Evolutionary conservation across 2,329 filamentous ascomycete species (phyloP), one percentile per base, ranked within the genome.

Genomic region (Aspergillus sp.): DNA sequence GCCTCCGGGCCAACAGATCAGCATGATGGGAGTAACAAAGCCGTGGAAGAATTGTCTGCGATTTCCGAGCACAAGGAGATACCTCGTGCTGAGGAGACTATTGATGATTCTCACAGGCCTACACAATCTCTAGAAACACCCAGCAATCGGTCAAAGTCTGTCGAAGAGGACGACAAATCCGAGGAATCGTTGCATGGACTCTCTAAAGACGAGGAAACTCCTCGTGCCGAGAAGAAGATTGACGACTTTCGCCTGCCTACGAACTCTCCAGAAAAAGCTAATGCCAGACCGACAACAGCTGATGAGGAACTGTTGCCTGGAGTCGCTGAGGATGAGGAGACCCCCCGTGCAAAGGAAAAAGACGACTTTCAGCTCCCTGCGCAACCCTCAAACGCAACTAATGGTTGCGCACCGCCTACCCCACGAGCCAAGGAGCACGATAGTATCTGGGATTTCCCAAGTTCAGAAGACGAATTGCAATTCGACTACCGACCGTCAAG

Each of bases 381-480:
- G 25, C 47, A 54, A 27, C n/a, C 23, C 8, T 57, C 58, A 11
- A 53, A 41, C 32, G n/a, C 62, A 32, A 42, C 58, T 15, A 50
- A 58, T 42, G 41, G 41, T 21, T 56, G 30, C 48, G 21, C 49
- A 11, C 61, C 62, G 5, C 64, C 61, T 7, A 67, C 66, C 13
- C 67, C 64, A 8, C 54, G 47, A 4, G 27, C 59, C 8, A 62
- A 63, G 10, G 49, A 59, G n/a, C 56, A 63, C n/a, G 58, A 60
- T 15, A 61, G 56, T 47, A 69, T 70, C 54, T 73, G 69, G 63
- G 68, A 71, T 54, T 60, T 73, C 23, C 68, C 70, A 11, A 64
- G 60, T 38, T 73, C 75, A 0, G 75, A 75, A 2, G 77, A 78
- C 57, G 76, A 76, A 53, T 55, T 78, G 42, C 72, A 72, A 32